Evolutionary conservation across 768 basidiomycete species (phyloP), one percentile per base, ranked within the genome.

Genomic region (Exidia glandulosa): DNA sequence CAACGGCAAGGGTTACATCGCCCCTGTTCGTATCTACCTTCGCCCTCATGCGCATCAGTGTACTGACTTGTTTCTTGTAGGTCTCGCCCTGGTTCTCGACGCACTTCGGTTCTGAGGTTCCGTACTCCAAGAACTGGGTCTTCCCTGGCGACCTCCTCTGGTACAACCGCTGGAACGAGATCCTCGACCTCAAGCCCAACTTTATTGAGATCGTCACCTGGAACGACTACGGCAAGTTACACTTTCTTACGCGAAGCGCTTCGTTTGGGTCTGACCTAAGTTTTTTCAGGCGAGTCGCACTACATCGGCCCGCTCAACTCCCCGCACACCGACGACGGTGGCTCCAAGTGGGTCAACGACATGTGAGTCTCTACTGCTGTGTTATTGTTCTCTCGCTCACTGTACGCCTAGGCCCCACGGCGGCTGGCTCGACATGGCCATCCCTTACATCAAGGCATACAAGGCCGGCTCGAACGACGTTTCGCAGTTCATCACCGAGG

Each of bases 11-110:
- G 48, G 56, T 1, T 69, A 68, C 61, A 70, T 70, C 67, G 67
- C 68, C 14, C 36, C 29, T 19, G 29, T 41, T 13, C n/a, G n/a
- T n/a, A 25, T 3, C 30, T 31, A 7, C 16, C 29, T 19, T 31
- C 14, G 4, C 25, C 23, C 27, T 31, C 3, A 36, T 3, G 31
- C 23, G 10, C 36, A 57, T 32, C n/a, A 57, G 32, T 56, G 14
- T 36, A 13, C 32, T 6, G 6, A 25, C 29, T 25, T n/a, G 3
- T 33, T 12, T 13, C 31, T 9, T 13, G 23, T 32, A 36, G 23
- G 81, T 86, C 29, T 85, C 84, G 2, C 86, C 87, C 10, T 84
- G 82, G 82, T 88, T 88, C 76, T 88, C 82, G 71, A 86, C 85
- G 69, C 86, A 87, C 69, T 88, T 31, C 57, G 33, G 82, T 60